phyloP scores from a whole-genome alignment of 768 basidiomycete genomes.

The Mycena galopus region DNA sequence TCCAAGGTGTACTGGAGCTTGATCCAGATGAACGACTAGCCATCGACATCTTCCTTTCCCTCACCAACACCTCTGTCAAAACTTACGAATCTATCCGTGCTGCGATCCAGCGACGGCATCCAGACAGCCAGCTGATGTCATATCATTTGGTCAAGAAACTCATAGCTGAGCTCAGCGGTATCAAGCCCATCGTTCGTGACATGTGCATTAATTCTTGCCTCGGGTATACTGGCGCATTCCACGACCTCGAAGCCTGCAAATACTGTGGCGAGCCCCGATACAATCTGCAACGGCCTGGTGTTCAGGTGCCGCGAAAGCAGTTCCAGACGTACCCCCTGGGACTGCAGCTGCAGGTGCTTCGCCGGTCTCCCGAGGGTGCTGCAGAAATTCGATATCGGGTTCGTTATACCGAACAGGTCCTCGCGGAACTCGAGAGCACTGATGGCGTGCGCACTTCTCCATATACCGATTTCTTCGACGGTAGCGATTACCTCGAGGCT shows the following conservation, averaged over 20 bases:
- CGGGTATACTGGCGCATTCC: conserved; percentile 43
- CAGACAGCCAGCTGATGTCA: conserved; percentile 34
- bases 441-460: neutral
- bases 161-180: conserved; percentile 47
- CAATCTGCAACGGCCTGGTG: conserved; percentile 29
- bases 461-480: conserved; percentile 46
- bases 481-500: conserved; percentile 45
- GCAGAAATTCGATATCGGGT: no score
- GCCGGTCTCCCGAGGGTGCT: no score
- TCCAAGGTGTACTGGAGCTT: neutral
- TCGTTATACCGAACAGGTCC: conserved; percentile 32
- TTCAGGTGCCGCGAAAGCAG: no score
- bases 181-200: conserved; percentile 50
- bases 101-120: conserved; percentile 38
- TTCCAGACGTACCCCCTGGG: no score
- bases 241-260: conserved; percentile 32
- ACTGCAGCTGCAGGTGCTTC: no score
- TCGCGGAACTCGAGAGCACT: conserved; percentile 26
- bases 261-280: conserved; percentile 45
- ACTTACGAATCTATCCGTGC: conserved; percentile 35
- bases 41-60: conserved; percentile 40
- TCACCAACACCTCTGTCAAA: conserved; percentile 38
- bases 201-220: conserved; percentile 56
- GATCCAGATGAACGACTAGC: conserved; percentile 32
- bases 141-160: conserved; percentile 3